A percentile compares a stretch with the other conserved stretches of the same genome.
These are phyloP conservation scores for Fraxinus latifolia DNA, from an alignment of 305 asterid species.

Conservation along the genomic window DNA sequence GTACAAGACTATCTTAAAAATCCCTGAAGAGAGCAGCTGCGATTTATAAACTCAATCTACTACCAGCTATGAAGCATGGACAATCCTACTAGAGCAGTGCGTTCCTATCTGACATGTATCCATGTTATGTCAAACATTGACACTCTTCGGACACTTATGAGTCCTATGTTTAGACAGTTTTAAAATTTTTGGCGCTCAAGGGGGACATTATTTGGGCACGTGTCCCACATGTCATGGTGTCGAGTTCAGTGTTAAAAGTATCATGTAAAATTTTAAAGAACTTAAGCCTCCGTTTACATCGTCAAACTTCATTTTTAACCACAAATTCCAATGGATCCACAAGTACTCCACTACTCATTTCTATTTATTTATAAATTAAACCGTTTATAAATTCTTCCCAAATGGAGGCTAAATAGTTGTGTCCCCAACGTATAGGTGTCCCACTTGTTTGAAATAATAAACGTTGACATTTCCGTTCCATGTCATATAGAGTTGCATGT, in stretches of 20 bases:
- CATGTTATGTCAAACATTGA: neutral
- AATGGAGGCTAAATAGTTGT: neutral
- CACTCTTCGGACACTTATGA: neutral
- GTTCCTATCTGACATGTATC: neutral
- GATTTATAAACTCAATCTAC: neutral
- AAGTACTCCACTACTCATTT: neutral
- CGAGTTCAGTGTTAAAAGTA: neutral
- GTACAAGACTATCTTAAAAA: neutral
- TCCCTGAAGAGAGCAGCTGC: neutral
- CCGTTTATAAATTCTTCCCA: neutral
- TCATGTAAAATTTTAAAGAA: neutral
- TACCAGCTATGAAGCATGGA: slow-evolving; percentile 2
- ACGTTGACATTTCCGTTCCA: neutral
- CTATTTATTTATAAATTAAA: neutral
- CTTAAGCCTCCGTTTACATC: neutral
- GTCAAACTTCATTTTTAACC: neutral
- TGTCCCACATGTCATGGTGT: neutral
- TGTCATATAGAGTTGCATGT: neutral
- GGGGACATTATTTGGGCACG: neutral
- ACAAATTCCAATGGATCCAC: neutral
- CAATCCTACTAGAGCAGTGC: neutral
- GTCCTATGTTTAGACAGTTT: neutral
- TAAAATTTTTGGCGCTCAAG: neutral
- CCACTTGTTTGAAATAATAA: neutral
- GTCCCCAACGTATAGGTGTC: neutral